phyloP scores from a whole-genome alignment of 371 early-diverging fungal genomes.

The Lichtheimia corymbifera region DNA sequence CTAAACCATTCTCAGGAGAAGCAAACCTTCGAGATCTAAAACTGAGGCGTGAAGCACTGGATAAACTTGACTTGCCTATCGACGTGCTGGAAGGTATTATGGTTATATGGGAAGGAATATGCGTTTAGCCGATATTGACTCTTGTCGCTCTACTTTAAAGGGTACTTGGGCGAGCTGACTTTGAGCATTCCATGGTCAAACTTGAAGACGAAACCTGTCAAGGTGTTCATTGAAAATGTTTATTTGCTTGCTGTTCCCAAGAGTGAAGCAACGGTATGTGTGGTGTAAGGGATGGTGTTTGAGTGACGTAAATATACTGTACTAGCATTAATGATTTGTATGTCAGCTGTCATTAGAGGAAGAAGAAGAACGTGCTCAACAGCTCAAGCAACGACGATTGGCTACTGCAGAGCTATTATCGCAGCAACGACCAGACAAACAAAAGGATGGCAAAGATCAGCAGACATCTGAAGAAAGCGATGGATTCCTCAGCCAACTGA shows the following conservation, averaged over 20 bases:
- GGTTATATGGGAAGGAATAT: neutral
- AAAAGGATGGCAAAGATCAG: conserved; percentile 57
- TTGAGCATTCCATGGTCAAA: conserved; percentile 89
- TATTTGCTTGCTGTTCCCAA: conserved; percentile 76
- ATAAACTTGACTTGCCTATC: conserved; percentile 83
- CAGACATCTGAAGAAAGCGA: conserved; percentile 56
- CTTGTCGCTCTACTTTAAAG: conserved; percentile 26
- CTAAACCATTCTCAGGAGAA: conserved; percentile 61
- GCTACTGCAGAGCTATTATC: conserved; percentile 76
- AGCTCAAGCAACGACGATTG: conserved; percentile 80
- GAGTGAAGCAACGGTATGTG: conserved; percentile 48
- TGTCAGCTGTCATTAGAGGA: conserved; percentile 58
- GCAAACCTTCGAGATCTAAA: conserved; percentile 79
- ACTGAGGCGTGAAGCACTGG: conserved; percentile 76
- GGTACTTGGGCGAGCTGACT: conserved; percentile 80
- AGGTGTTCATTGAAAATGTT: conserved; percentile 75
- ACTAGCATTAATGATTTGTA: neutral
- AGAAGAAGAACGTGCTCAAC: conserved; percentile 81
- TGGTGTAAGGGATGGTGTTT: neutral
- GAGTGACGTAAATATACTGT: neutral
- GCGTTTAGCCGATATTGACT: neutral
- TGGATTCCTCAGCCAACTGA: conserved; percentile 67
- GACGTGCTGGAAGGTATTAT: conserved; percentile 76
- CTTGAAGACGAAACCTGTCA: conserved; percentile 82
- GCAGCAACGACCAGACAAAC: conserved; percentile 11